phyloP scores from a whole-genome alignment of 2,329 filamentous ascomycete genomes.

The Venturia carpophila region DNA sequence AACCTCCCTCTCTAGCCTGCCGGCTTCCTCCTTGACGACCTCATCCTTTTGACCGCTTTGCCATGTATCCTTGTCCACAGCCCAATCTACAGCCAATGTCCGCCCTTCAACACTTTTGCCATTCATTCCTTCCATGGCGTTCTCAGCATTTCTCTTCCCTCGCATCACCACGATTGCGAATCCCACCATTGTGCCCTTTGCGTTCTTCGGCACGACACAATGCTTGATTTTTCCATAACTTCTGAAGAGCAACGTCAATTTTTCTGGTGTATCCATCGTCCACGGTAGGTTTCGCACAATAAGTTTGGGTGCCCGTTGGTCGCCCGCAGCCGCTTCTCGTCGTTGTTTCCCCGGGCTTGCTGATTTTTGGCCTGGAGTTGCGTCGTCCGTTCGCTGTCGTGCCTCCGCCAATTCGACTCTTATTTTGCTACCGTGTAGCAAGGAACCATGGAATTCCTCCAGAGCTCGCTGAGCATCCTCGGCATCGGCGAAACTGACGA shows the following conservation, averaged over 20 bases:
- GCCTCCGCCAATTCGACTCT: slow-evolving; percentile 82
- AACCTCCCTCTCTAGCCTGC: slow-evolving; percentile 21
- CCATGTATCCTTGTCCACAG: slow-evolving; percentile 86
- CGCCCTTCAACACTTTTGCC: slow-evolving; percentile 85
- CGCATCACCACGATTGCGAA: slow-evolving; percentile 91
- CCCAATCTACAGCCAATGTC: slow-evolving; percentile 90
- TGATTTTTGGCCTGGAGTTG: slow-evolving; percentile 37
- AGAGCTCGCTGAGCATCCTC: slow-evolving; percentile 81
- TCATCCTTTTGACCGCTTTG: slow-evolving; percentile 46
- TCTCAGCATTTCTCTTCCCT: slow-evolving; percentile 84
- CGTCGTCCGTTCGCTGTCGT: slow-evolving; percentile 56
- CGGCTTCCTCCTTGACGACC: slow-evolving; percentile 29
- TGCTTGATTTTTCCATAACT: slow-evolving; percentile 89
- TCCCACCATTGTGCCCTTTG: slow-evolving; percentile 49
- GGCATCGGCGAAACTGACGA: slow-evolving; percentile 90
- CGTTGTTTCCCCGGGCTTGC: slow-evolving; percentile 54
- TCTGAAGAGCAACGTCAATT: slow-evolving; percentile 70
- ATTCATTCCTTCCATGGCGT: slow-evolving; percentile 75
- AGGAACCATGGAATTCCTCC: slow-evolving; percentile 69
- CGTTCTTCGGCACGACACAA: slow-evolving; percentile 71
- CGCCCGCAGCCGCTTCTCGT: slow-evolving; percentile 25
- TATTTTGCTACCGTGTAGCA: slow-evolving; percentile 72
- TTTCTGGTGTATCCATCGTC: slow-evolving; percentile 82
- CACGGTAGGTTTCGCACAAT: slow-evolving; percentile 92
- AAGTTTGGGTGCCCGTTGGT: slow-evolving; percentile 59